Conservation (phyloP, 208 protist species). For the Leishmania braziliensis region DNA sequence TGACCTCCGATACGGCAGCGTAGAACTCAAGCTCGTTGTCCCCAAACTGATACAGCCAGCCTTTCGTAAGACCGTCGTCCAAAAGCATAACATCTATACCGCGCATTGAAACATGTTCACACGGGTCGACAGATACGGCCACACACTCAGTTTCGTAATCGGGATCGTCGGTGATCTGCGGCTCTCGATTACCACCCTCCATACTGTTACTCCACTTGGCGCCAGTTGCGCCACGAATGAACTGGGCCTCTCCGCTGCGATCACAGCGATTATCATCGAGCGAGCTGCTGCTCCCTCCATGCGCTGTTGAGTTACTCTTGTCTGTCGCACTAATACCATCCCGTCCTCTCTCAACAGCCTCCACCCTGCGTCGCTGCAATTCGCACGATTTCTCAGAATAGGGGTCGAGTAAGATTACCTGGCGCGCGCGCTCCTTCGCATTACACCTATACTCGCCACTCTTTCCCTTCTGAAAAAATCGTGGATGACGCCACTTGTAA, state of each 20-base stretch:
- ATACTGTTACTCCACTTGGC: slow-evolving; percentile 13
- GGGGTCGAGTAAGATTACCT: slow-evolving; percentile 74
- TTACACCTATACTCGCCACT: slow-evolving; percentile 49
- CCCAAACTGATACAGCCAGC: slow-evolving; percentile 58
- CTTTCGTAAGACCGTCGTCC: slow-evolving; percentile 72
- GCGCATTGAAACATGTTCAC: slow-evolving; percentile 75
- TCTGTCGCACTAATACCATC: slow-evolving; percentile 33
- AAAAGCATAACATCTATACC: slow-evolving; percentile 85
- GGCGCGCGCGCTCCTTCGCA: slow-evolving; percentile 65
- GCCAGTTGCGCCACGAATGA: slow-evolving; percentile 38
- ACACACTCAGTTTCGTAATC: slow-evolving; percentile 35
- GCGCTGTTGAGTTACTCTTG: slow-evolving; percentile 2
- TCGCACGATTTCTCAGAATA: slow-evolving; percentile 75
- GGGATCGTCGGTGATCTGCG: slow-evolving; percentile 25
- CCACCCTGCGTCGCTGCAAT: slow-evolving; percentile 42
- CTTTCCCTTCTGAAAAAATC: slow-evolving; percentile 30
- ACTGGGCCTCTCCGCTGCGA: slow-evolving; percentile 77
- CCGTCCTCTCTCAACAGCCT: slow-evolving; percentile 44
- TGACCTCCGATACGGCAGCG: slow-evolving; percentile 51
- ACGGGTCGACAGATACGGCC: slow-evolving; percentile 51
- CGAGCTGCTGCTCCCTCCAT: background rate
- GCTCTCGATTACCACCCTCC: slow-evolving; percentile 4
- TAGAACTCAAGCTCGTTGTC: slow-evolving; percentile 81
- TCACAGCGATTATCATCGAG: slow-evolving; percentile 25
- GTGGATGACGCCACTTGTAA: slow-evolving; percentile 74